Conservation (phyloP, 2,329 filamentous ascomycete species). For the Fonsecaea pedrosoi region DNA sequence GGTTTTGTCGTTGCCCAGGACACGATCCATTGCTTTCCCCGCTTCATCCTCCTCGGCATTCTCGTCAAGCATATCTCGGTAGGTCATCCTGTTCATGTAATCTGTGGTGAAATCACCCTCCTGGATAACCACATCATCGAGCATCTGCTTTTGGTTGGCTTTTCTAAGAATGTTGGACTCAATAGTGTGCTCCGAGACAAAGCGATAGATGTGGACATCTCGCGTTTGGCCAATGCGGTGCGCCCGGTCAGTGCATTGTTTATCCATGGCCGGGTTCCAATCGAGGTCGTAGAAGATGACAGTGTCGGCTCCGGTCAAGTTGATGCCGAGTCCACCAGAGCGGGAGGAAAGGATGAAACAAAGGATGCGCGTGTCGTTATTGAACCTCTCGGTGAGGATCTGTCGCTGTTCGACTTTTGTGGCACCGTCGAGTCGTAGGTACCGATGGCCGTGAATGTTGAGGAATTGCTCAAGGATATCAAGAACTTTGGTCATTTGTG, state of each 20-base stretch:
- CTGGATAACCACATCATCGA: slow-evolving; percentile 97
- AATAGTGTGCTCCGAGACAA: slow-evolving; percentile 92
- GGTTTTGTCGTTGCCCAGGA: slow-evolving; percentile 68
- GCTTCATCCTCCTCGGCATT: slow-evolving; percentile 65
- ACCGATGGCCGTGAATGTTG: slow-evolving; percentile 97
- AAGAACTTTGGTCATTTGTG: slow-evolving; percentile 98
- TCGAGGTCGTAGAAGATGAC: slow-evolving; percentile 99
- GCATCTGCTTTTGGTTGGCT: slow-evolving; percentile 94
- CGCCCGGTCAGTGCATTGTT: slow-evolving; percentile 96
- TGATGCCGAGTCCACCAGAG: slow-evolving; percentile 93
- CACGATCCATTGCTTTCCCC: slow-evolving; percentile 82
- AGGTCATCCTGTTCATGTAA: slow-evolving; percentile 80
- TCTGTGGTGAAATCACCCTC: slow-evolving; percentile 98
- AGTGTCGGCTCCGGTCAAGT: slow-evolving; percentile 93
- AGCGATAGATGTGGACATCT: slow-evolving; percentile 96
- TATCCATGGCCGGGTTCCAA: slow-evolving; percentile 99
- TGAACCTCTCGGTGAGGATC: slow-evolving; percentile 95
- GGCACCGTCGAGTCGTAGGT: slow-evolving; percentile 92
- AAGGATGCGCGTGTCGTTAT: slow-evolving; percentile 87
- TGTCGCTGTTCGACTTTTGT: slow-evolving; percentile 96
- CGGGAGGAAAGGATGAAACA: slow-evolving; percentile 95
- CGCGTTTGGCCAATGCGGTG: slow-evolving; percentile 97
- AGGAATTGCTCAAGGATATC: slow-evolving; percentile 97
- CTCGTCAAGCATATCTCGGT: slow-evolving; percentile 69
- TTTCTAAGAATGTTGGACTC: slow-evolving; percentile 98